Evolutionary conservation across 164 flowering plant species (phyloP), one percentile per base, ranked within the genome.

Genomic region (Chimonanthus praecox): DNA sequence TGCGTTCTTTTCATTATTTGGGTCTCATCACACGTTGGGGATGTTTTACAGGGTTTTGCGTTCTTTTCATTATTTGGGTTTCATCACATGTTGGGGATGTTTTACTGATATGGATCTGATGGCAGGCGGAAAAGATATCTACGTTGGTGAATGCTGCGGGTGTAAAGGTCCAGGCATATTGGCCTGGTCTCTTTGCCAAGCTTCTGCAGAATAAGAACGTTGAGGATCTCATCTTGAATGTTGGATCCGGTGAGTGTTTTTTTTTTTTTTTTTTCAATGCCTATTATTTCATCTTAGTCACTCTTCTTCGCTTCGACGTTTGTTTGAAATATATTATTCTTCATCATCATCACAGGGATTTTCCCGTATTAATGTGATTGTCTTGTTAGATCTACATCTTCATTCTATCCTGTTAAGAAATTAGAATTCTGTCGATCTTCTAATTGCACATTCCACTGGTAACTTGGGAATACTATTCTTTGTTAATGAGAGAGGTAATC

Each of bases 141-240:
- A 11, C 71, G 51, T 11, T 76, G 47, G 71, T 71, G 58, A 67
- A 58, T 1, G 64, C 78, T 3, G 78, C 78, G 2, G 58, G 72
- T 47, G 71, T 76, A 7, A 16, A 49, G 6, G 78, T 76, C 20
- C 74, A 76, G 48, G 49, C 74, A 21, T 76, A 54, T 74, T 76
- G 78, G 78, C 74, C 74, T 2, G 70, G 74, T 6, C 73, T 76
- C 67, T 76, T 76, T 18, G 71, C 74, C 16, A 76, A 76, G 74
- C 58, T 76, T 11, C 11, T 71, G 51, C 54, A 76, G 74, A 76
- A 71, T 49, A 54, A 54, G 74, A 71, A 51, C 43, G 67, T 71
- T 44, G 78, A 71, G 8, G 71, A 71, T 20, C 74, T 76, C 51
- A 71, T 76, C 60, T 10, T 60, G 58, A 76, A 71, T 47, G 78